phyloP scores from a whole-genome alignment of 768 basidiomycete species.

The Holtermannia corniformis region DNA sequence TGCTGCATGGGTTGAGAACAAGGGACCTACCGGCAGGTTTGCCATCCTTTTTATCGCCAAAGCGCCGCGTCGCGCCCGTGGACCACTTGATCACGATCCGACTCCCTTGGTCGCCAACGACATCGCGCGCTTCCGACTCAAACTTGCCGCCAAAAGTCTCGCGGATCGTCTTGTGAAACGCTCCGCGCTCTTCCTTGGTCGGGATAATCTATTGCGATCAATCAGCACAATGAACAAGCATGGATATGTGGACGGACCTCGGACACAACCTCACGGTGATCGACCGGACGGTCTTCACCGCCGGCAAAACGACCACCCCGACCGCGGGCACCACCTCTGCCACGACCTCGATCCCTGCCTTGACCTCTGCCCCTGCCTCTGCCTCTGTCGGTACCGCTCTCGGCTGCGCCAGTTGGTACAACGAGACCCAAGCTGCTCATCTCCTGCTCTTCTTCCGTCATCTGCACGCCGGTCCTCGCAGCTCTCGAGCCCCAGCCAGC shows the following conservation, averaged over 20 bases:
- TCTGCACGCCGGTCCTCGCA: conserved; percentile 11
- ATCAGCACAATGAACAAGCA: background rate
- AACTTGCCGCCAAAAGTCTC: conserved; percentile 73
- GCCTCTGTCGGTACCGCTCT: background rate
- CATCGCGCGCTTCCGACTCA: conserved; percentile 59
- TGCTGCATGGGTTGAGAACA: too few species aligned
- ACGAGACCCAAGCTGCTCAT: conserved; percentile 17
- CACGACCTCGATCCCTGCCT: conserved; percentile 36
- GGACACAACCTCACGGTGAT: conserved; percentile 66
- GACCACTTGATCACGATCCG: conserved; percentile 72
- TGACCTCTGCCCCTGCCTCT: conserved; percentile 20
- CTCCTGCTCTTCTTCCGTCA: conserved; percentile 20
- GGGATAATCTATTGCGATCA: conserved; percentile 56
- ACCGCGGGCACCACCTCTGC: conserved; percentile 21
- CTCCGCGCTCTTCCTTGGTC: conserved; percentile 69
- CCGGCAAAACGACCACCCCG: conserved; percentile 13
- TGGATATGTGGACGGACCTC: conserved; percentile 51
- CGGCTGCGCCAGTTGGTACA: background rate
- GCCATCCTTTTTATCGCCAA: background rate
- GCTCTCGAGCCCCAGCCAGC: conserved; percentile 53
- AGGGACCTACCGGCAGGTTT: background rate
- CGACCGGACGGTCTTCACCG: conserved; percentile 29
- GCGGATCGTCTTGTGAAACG: conserved; percentile 70
- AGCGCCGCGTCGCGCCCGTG: background rate
- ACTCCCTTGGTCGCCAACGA: conserved; percentile 54